phyloP scores from a whole-genome alignment of 208 protist species.

The Novymonas esmeraldas region DNA sequence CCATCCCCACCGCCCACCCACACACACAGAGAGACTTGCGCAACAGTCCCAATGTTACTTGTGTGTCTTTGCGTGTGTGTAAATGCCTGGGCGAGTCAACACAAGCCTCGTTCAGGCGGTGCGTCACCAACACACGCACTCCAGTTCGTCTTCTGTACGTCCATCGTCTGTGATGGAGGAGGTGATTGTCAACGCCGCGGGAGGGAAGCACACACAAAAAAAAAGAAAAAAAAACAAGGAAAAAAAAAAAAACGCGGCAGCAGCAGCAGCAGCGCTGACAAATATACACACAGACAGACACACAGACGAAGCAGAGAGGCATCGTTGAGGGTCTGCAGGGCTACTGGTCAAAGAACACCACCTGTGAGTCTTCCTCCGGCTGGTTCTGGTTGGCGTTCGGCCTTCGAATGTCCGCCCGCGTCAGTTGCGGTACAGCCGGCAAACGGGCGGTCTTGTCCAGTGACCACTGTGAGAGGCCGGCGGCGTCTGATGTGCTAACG shows the following conservation, averaged over 20 bases:
- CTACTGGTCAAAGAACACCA: conserved; percentile 79
- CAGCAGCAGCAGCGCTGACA: not conserved
- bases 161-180: not conserved
- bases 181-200: too few relatives aligned
- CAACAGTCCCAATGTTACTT: too few relatives aligned
- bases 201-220: too few relatives aligned
- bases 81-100: too few relatives aligned
- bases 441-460: too few relatives aligned
- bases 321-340: not conserved
- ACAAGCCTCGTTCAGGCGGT: too few relatives aligned
- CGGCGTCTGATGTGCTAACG: too few relatives aligned
- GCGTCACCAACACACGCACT: not conserved
- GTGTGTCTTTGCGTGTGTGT: too few relatives aligned
- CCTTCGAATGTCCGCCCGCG: conserved; percentile 37
- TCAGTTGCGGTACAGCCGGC: not conserved
- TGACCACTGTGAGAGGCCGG: not conserved
- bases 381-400: not conserved
- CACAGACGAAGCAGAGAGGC: conserved; percentile 6
- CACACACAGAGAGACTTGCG: too few relatives aligned
- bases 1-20: too few relatives aligned
- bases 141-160: not conserved
- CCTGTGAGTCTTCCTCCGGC: conserved; percentile 70
- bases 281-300: not conserved
- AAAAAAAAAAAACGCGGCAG: not conserved
- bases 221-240: too few relatives aligned